Base-by-base conservation (phyloP, 2,329 filamentous ascomycete genomes). In the Exophiala dermatitidis region DNA sequence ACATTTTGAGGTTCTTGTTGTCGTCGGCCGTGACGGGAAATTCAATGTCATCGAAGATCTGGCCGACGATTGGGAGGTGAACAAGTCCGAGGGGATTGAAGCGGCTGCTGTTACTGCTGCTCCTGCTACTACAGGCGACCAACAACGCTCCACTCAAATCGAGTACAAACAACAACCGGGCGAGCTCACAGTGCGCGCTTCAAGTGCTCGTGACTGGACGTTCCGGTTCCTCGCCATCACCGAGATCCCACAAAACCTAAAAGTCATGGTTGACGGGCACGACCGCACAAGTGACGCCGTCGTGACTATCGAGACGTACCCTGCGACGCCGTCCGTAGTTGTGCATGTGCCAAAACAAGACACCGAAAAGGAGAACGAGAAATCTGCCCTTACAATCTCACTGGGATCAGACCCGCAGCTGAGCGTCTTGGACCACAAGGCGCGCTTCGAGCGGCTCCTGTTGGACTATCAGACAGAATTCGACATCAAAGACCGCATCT, bases 1-100 rank as follows among this genome's bases (percentile, higher is more conserved):
- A 1, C 64, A 63, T 0, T 67, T 81, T 12, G 77, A 81, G 55
- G 64, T 82, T 30, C 64, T 80, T 0, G 66, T 77, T 1, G 70
- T 75, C 0, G 68, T 76, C 2, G 76, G 76, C 4, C 62, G 65
- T 43, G 48, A 61, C 32, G 60, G 61, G 1, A 55, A 67, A 0
- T 77, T 79, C 49, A 71, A 69, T 1, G 66, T 82, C 0, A 52
- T 76, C 6, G 80, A 83, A 60, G 75, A 80, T 40, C 42, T 48
- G 1, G 54, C 31, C 0, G 62, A 67, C 34, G 60, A 66, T 12
- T 32, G 19, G 19, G 19, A 19, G 19, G 19, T 19, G 19, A 19
- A 19, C 1, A 19, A 19, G 19, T 19, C 19, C 19, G 19, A 19
- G 19, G 19, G 19, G 19, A 19, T 2, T 19, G 19, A 19, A 19